Evolutionary conservation across 1,284 basidiomycete genomes (phyloP), one percentile per base, ranked within the genome.

Genomic region (Polyporus tsugae): DNA sequence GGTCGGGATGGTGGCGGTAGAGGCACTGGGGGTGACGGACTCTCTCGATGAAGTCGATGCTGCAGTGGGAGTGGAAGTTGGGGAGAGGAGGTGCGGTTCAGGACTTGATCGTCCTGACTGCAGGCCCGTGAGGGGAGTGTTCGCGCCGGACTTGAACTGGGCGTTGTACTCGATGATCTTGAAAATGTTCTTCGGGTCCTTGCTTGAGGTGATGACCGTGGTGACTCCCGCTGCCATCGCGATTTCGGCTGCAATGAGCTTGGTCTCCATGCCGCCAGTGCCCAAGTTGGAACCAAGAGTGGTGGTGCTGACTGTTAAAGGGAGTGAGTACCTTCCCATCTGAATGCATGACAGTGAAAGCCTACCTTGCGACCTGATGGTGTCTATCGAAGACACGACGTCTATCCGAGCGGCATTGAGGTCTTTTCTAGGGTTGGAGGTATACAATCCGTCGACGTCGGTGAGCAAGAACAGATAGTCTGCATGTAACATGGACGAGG

Each of bases 211-310:
- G 75, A 99, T 95, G 57, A 99, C 87, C 0, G 97, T 98, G 0
- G 95, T 92, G n/a, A 98, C 96, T 5, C 98, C 97, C 0, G 97
- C 97, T 0, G 92, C 96, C 0, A 95, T 98, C 0, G 97, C 97
- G 17, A 99, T 94, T 78, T 99, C 98, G 0, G 98, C 97, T 1
- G 97, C 97, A 71, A 99, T 98, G 69, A 99, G 89, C 78, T 99
- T 99, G 6, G 98, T 99, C 82, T 98, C 96, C 98, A 99, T 99
- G 6, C 98, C 98, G 1, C 97, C 98, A 2, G 98, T 99, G 0
- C 97, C 98, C 13, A 99, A 87, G 71, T 89, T 95, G 0, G 95
- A 97, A 0, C 97, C 98, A 6, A 97, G 85, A 0, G 96, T 98
- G 2, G 90, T 89, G 0, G 96, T 98, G 75, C 93, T 95, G 3